phyloP scores from a whole-genome alignment of 768 basidiomycete genomes.

The Suillus weaverae region DNA sequence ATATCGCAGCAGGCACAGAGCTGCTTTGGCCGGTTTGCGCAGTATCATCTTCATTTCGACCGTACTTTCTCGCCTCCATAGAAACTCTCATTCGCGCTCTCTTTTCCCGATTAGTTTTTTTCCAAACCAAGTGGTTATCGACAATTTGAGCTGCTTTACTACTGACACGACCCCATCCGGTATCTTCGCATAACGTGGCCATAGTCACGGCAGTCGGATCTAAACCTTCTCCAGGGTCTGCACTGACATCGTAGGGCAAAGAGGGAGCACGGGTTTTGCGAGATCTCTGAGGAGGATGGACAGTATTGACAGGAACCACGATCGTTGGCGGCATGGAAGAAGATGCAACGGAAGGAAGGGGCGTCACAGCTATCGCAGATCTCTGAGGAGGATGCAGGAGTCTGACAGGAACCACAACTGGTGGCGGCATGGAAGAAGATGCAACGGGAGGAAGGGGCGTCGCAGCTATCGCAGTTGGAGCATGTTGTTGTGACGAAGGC shows the following conservation, averaged over 20 bases:
- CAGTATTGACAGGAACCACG: conserved; percentile 8
- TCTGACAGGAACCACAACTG: conserved; percentile 10
- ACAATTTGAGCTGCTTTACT: conserved; percentile 74
- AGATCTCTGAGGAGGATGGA: too few relatives aligned
- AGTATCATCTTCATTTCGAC: conserved; percentile 51
- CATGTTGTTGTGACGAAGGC: neutral
- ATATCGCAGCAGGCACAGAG: conserved; percentile 10
- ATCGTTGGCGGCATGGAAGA: conserved; percentile 8
- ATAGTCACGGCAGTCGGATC: conserved; percentile 86
- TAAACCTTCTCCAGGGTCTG: conserved; percentile 71
- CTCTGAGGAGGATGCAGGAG: too few relatives aligned
- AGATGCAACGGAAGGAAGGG: neutral
- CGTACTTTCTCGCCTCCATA: conserved; percentile 79
- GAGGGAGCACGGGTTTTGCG: conserved; percentile 44
- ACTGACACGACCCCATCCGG: conserved; percentile 76
- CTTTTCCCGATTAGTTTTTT: conserved; percentile 64
- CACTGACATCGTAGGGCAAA: conserved; percentile 57
- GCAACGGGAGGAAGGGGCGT: neutral
- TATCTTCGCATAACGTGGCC: conserved; percentile 77
- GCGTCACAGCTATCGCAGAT: neutral
- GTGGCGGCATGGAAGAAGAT: neutral
- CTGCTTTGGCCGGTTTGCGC: conserved; percentile 23
- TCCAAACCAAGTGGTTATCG: conserved; percentile 72
- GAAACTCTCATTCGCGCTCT: conserved; percentile 58
- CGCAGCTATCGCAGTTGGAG: neutral